Evolutionary conservation across 2,329 filamentous ascomycete species (phyloP), one percentile per base, ranked within the genome.

Genomic region (Pseudogymnoascus sp.): DNA sequence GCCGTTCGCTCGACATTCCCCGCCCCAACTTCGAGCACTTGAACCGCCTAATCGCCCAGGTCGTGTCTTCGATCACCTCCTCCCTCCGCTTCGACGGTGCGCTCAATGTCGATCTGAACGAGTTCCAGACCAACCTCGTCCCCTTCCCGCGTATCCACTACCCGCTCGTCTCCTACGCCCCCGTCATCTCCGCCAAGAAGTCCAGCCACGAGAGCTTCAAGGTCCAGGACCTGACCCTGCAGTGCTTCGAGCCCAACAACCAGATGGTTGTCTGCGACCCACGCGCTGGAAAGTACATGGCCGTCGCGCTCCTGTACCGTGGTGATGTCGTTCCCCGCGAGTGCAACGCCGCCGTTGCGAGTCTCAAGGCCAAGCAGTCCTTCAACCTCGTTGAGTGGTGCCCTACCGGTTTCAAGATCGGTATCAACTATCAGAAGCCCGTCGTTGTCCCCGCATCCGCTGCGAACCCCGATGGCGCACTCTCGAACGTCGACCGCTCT

Each of bases 211-310:
- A 88, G 74, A 85, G 82, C 73, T 86, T 86, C 79, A 85, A 84
- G 76, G 82, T 86, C 58, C 79, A 79, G 65, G 85, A 87, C 66
- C 75, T 88, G 67, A 87, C 85, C 66, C 81, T 85, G 71, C 84
- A 87, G 72, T 85, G 83, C 74, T 87, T 87, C 69, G 84, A 88
- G 72, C 84, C 84, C 27, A 83, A 84, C 75, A 87, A 87, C 77
- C 84, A 87, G 75, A 88, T 88, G 85, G 85, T 87, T 60, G 83
- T 86, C 66, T 88, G 85, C 69, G 83, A 88, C 69, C 84, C 84
- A 35, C 81, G 81, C 67, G 84, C 85, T 64, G 85, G 85, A 69
- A 87, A 87, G 74, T 88, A 87, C 77, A 88, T 88, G 85, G 85
- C 85, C 65, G 83, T 86, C 31, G 83, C 83, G 59, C 79, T 88